Evolutionary conservation across 495 filamentous ascomycete species (phyloP), one percentile per base, ranked within the genome.

Genomic region (Bathelium albidoporum): DNA sequence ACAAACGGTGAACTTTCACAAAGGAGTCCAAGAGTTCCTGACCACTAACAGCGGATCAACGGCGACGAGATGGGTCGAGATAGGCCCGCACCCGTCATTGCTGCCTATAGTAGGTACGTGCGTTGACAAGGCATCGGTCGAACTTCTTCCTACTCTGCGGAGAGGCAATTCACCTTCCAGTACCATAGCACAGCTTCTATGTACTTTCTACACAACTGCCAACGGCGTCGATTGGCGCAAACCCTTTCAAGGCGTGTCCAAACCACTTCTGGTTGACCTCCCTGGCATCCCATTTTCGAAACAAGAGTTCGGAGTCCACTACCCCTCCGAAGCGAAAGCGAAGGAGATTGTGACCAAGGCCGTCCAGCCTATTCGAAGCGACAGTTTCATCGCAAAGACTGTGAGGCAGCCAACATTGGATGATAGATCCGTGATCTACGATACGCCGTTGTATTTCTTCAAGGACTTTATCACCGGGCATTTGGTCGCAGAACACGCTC

Each of bases 291-390:
- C 49, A 55, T 55, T 55, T 55, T 0, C 24, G 24, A 55, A 55
- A 55, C 49, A 55, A 55, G 49, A 55, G 49, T 55, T 55, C 24
- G 49, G 49, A n/a, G 49, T 55, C 49, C 49, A 55, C 24, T 55
- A 55, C 4, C 49, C 20, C 1, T 55, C 49, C 24, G 49, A 55
- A 55, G 29, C 2, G 4, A 55, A n/a, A 55, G 4, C 49, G 4
- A 55, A 55, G 4, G 20, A 55, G 49, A 55, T 55, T 55, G 24
- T 28, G 0, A 29, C 4, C 49, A 24, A 29, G 49, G 49, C 49
- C 29, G 24, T 55, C 49, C 49, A 29, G 2, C 49, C 49, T 24
- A 55, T 55, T 55, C 49, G 49, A 55, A 55, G 49, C 49, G 49
- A 55, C 49, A 55, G 49, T 55, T 55, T 55, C 49, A 55, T 55